These are phyloP conservation scores for Diplosphaera chodatii DNA, from an alignment of 139 green algal species.

Conservation along the genomic window DNA sequence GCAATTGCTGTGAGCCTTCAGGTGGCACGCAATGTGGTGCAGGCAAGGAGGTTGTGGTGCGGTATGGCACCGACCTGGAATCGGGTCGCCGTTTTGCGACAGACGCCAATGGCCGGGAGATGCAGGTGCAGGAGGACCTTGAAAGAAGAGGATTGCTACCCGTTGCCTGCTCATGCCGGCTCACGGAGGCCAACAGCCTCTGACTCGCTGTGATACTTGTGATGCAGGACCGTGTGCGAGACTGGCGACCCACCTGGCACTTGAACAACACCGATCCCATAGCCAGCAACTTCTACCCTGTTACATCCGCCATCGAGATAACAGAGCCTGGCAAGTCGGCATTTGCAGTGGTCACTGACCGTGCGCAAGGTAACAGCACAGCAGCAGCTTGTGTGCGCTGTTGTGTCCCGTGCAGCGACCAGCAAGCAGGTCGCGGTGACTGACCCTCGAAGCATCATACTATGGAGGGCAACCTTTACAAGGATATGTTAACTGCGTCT, in stretches of 20 bases:
- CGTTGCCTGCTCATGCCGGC: no score
- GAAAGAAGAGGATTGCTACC: no score
- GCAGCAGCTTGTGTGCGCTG: slow-evolving; percentile 14
- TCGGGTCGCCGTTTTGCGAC: slow-evolving; percentile 44
- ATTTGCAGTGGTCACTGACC: slow-evolving; percentile 54
- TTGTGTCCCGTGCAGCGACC: no score
- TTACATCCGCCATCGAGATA: slow-evolving; percentile 54
- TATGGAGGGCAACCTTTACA: no score
- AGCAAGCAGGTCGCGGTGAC: no score
- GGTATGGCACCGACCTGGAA: slow-evolving; percentile 21
- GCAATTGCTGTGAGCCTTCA: neutral
- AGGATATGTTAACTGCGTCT: neutral
- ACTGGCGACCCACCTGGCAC: slow-evolving; percentile 53
- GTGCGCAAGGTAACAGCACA: slow-evolving; percentile 63
- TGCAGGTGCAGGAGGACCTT: slow-evolving; percentile 23
- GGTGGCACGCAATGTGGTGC: neutral
- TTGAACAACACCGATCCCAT: slow-evolving; percentile 48
- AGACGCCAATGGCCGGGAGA: slow-evolving; percentile 67
- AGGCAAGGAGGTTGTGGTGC: slow-evolving; percentile 43
- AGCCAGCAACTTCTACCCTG: slow-evolving; percentile 72
- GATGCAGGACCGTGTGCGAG: slow-evolving; percentile 15
- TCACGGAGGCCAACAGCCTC: no score
- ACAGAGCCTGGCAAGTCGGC: slow-evolving; percentile 9
- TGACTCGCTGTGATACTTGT: no score
- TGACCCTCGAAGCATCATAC: no score